Evolutionary conservation across 495 filamentous ascomycete genomes (phyloP).

Genomic region (Annulohypoxylon maeteangense): DNA sequence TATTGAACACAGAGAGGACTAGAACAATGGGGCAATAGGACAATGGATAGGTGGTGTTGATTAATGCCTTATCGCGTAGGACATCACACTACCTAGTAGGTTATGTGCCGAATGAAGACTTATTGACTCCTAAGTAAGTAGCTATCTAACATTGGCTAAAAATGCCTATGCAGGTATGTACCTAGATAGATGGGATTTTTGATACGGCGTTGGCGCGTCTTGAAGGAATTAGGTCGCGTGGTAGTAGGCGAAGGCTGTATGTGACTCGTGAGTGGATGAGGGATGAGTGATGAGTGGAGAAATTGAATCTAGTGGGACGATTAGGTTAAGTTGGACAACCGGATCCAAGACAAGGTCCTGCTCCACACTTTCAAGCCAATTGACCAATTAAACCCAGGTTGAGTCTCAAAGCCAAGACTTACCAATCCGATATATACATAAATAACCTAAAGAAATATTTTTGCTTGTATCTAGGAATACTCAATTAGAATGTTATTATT

Average conservation of each 20-base stretch:
- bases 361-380: conserved; percentile 5
- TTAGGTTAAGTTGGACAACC: background rate
- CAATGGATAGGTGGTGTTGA: background rate
- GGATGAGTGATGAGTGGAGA: conserved; percentile 8
- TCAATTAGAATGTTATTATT: background rate
- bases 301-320: background rate
- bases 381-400: conserved; percentile 17
- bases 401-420: background rate
- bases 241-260: conserved; percentile 4
- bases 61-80: background rate
- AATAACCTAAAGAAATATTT: background rate
- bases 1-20: background rate
- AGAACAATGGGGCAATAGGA: background rate
- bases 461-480: background rate
- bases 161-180: conserved; percentile 8
- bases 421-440: background rate
- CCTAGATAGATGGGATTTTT: background rate
- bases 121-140: background rate
- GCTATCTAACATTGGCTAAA: background rate
- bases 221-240: conserved; percentile 10
- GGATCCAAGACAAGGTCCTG: conserved; percentile 5
- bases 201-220: conserved; percentile 11
- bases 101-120: background rate
- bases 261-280: background rate
- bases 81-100: background rate